Evolutionary conservation across 164 flowering plant species (phyloP).

Genomic region (Annona cherimola): DNA sequence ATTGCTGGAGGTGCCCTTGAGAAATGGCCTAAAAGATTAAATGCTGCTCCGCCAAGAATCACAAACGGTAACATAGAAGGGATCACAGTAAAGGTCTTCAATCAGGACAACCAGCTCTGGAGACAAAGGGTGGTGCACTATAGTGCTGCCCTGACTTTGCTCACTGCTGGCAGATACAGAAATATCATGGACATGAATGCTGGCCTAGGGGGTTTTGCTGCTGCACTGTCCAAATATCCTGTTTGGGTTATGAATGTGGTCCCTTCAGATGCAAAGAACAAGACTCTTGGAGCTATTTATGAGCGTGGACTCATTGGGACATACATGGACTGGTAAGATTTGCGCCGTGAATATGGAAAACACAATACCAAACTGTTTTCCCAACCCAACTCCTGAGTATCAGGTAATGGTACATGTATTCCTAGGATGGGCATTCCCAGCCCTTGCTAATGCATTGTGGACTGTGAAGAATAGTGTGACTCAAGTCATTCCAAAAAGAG

Average conservation of each 20-base stretch:
- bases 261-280: slow-evolving; percentile 32
- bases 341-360: neutral
- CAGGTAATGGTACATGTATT: neutral
- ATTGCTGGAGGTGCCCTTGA: slow-evolving; percentile 38
- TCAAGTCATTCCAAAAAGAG: neutral
- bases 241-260: slow-evolving; percentile 75
- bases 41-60: slow-evolving; percentile 37
- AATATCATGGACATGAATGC: slow-evolving; percentile 75
- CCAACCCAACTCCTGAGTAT: neutral
- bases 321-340: slow-evolving; percentile 50
- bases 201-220: slow-evolving; percentile 61
- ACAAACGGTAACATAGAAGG: slow-evolving; percentile 14
- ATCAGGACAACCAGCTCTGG: slow-evolving; percentile 42
- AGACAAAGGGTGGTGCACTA: slow-evolving; percentile 33
- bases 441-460: too few species aligned
- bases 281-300: slow-evolving; percentile 47
- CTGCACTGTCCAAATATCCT: slow-evolving; percentile 37
- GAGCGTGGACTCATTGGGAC: slow-evolving; percentile 75
- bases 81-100: slow-evolving; percentile 18
- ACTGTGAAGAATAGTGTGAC: too few species aligned
- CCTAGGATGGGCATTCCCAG: neutral
- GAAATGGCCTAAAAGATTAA: slow-evolving; percentile 53
- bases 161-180: slow-evolving; percentile 35
- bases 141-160: slow-evolving; percentile 19
- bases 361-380: neutral